Evolutionary conservation across 768 basidiomycete species (phyloP).

Genomic region (Mrakia blollopis): DNA sequence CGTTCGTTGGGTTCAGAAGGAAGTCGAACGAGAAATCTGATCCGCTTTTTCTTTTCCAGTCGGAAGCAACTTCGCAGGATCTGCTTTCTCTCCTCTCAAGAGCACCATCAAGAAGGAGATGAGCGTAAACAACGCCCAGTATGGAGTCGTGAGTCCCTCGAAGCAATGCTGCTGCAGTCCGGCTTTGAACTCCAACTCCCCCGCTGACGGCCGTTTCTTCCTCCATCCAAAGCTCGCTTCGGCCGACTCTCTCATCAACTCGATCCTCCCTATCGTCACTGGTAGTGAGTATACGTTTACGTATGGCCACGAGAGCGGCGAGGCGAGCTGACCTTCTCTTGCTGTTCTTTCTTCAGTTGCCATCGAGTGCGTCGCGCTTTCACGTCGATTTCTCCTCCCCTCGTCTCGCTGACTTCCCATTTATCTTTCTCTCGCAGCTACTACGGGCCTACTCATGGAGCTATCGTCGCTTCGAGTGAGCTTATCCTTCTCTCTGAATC

Average conservation of each 20-base stretch:
- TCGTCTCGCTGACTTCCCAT: constrained; percentile 40
- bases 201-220: no score
- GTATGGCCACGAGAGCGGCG: no score
- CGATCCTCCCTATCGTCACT: constrained; percentile 35
- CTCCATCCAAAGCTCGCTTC: neutral
- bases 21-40: neutral
- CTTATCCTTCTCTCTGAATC: no score
- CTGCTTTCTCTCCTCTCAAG: constrained; percentile 19
- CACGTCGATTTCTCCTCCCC: no score
- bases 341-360: neutral
- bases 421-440: constrained; percentile 22
- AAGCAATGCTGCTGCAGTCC: no score
- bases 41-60: constrained; percentile 3
- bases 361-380: neutral
- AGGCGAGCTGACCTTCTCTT: neutral
- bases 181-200: no score
- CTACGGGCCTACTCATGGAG: constrained; percentile 37
- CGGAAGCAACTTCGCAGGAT: constrained; percentile 21
- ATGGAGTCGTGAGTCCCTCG: neutral
- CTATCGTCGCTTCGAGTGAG: constrained; percentile 34
- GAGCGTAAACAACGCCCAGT: constrained; percentile 21
- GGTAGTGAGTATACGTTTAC: no score
- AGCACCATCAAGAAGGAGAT: constrained; percentile 26
- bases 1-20: no score
- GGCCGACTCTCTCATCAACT: neutral